Percentiles rank a stretch among this genome's conserved stretches.
These are phyloP conservation scores for Blumeria graminis DNA, from an alignment of 2,329 filamentous ascomycete species.

Conservation along the genomic window DNA sequence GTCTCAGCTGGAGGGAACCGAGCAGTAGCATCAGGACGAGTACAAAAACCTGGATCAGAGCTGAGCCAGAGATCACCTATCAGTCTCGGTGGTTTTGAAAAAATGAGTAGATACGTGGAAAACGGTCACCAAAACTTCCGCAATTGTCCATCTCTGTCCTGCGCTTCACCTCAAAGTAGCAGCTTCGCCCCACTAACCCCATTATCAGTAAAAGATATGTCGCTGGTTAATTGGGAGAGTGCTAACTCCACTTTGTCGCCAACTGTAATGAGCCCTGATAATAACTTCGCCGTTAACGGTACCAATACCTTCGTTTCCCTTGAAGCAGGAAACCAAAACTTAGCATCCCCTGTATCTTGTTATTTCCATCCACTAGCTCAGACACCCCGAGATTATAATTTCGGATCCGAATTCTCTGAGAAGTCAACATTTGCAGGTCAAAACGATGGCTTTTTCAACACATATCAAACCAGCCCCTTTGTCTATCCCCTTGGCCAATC, in stretches of 20 bases:
- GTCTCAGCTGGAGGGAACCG: conserved; percentile 13
- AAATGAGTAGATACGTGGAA: conserved; percentile 11
- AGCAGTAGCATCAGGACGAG: conserved; percentile 11
- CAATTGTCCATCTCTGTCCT: conserved; percentile 8
- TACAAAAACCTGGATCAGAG: conserved; percentile 13
- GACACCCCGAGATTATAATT: conserved; percentile 4
- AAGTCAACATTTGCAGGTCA: background rate
- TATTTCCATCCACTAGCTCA: conserved; percentile 9
- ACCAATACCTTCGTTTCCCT: conserved; percentile 8
- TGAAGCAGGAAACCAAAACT: conserved; percentile 8
- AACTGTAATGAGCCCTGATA: conserved; percentile 8
- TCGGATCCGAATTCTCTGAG: conserved; percentile 5
- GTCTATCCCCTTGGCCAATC: conserved; percentile 11
- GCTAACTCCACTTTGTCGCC: conserved; percentile 10
- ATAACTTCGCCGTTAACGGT: conserved; percentile 8
- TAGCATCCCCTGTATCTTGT: conserved; percentile 13
- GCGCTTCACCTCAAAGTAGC: conserved; percentile 11
- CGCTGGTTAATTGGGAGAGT: conserved; percentile 8
- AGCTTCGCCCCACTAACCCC: conserved; percentile 15
- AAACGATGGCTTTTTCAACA: conserved; percentile 9
- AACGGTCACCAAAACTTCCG: conserved; percentile 10
- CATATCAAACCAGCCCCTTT: conserved; percentile 10
- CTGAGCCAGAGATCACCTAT: conserved; percentile 14
- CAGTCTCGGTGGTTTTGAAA: conserved; percentile 10
- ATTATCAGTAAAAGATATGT: conserved; percentile 13